Evolutionary conservation across 2,329 filamentous ascomycete genomes (phyloP), one percentile per base, ranked within the genome.

Genomic region (Aspergillus terreus): DNA sequence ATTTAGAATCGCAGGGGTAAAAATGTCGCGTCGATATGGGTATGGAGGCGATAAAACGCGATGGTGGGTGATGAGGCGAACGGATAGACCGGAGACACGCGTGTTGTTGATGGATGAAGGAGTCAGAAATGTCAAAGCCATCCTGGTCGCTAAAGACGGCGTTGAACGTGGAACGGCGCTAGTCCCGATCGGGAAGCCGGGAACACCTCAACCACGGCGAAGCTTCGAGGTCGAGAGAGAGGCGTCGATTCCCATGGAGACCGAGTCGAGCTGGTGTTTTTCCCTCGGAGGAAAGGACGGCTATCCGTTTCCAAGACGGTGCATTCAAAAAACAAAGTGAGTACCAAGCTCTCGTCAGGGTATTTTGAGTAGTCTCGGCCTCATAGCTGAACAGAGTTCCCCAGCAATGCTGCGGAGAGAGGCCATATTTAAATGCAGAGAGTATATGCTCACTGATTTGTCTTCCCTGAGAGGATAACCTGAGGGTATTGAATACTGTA

Each of bases 81-180:
- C 59, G 46, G 58, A 60, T 60, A 56, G 49, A 60, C 51, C 54
- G 52, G 46, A 61, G 57, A 58, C 56, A 64, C 63, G 64, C 69
- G 69, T 63, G 68, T 72, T 71, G 69, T 72, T 72, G 70, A 71
- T 71, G 70, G 68, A 67, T 69, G 67, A 66, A 70, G 68, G 68
- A 70, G 66, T 66, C 56, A 69, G 67, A 69, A 71, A 69, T 69
- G 68, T 65, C 59, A 58, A 63, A 65, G 60, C 58, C 64, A 62
- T 66, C 59, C 58, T 61, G 58, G 63, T 67, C 67, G 66, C 66
- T 70, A 69, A 69, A 67, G 65, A 64, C 59, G 62, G 57, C 53
- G 58, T 63, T 47, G 55, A 60, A 46, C 53, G 57, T 57, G 53
- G 49, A 58, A 48, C 43, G 49, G 53, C 69, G 63, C 70, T 72